phyloP scores from a whole-genome alignment of 2,329 filamentous ascomycete species.

The Fusarium miscanthi region DNA sequence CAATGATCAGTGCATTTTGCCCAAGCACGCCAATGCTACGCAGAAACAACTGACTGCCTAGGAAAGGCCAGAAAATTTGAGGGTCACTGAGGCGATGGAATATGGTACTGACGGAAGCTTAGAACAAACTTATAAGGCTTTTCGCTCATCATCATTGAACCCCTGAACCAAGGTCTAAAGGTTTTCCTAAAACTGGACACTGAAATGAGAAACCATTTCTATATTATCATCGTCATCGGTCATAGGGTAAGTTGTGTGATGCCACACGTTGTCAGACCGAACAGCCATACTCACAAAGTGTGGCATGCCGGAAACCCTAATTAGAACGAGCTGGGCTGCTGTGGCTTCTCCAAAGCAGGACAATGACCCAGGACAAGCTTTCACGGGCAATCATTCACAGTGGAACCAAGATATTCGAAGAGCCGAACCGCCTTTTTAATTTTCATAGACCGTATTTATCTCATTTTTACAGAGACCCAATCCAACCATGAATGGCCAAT shows the following conservation, averaged over 20 bases:
- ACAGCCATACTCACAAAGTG: neutral
- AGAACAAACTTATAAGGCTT: neutral
- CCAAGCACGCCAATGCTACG: neutral
- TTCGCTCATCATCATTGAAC: neutral
- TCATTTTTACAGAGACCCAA: slow-evolving; percentile 44
- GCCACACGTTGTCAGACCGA: slow-evolving; percentile 2
- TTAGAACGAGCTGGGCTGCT: neutral
- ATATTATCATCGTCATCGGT: neutral
- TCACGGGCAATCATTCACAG: neutral
- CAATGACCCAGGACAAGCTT: neutral
- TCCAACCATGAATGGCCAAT: slow-evolving; percentile 48
- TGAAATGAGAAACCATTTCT: neutral
- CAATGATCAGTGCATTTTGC: neutral
- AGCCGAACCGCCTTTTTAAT: slow-evolving; percentile 45
- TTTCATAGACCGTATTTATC: slow-evolving; percentile 48
- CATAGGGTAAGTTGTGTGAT: neutral
- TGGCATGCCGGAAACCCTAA: slow-evolving; percentile 17
- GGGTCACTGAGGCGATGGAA: neutral
- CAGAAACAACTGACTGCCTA: neutral
- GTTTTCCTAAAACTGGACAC: neutral
- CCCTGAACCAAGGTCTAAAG: neutral
- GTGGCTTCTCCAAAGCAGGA: neutral
- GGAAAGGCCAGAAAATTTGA: neutral
- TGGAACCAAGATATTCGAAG: slow-evolving; percentile 30
- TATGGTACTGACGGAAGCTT: too few relatives aligned